Evolutionary conservation across 805 yeast species (phyloP), one percentile per base, ranked within the genome.

Genomic region (Candida gorgasii): DNA sequence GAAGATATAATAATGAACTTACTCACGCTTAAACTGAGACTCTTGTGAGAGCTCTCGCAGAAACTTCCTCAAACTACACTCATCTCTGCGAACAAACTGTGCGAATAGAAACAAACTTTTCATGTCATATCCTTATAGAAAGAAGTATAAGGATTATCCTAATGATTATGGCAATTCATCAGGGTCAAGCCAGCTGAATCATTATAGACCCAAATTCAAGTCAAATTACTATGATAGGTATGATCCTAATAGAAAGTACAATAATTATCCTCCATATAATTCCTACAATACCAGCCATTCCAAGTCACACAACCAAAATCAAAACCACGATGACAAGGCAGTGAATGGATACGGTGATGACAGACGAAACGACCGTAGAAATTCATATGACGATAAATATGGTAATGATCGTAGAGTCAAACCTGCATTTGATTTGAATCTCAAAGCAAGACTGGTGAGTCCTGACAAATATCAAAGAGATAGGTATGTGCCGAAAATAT

Each of bases 401-500:
- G 44, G 30, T 9, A 34, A 33, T 14, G 40, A 47, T 23, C 27
- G 42, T 12, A 37, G 39, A 23, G 42, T 45, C 14, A 43, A 40
- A 28, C 52, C 52, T 12, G 52, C 49, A 5, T 48, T 48, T 34
- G 52, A 49, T 2, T 39, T 46, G 29, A 46, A 39, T 13, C 22
- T 40, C 7, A 40, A 45, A 38, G 28, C 28, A 26, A 28, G 44
- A 23, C 44, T 35, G 44, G 23, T 23, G 2, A 41, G 44, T 29
- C 44, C 44, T 35, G 40, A 36, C 9, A 41, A 41, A 24, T 33
- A 26, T 16, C 26, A 27, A 20, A 27, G 28, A 33, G 43, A 39
- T n/a, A 30, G 42, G 23, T 17, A 23, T 19, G 36, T 28, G n/a
- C 42, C 42, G 23, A 39, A 18, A n/a, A 39, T 39, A n/a, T 18